Percentiles rank a stretch among this genome's conserved stretches.
phyloP scores from a whole-genome alignment of 2,329 filamentous ascomycete species.

The Hymenoscyphus fraxineus region DNA sequence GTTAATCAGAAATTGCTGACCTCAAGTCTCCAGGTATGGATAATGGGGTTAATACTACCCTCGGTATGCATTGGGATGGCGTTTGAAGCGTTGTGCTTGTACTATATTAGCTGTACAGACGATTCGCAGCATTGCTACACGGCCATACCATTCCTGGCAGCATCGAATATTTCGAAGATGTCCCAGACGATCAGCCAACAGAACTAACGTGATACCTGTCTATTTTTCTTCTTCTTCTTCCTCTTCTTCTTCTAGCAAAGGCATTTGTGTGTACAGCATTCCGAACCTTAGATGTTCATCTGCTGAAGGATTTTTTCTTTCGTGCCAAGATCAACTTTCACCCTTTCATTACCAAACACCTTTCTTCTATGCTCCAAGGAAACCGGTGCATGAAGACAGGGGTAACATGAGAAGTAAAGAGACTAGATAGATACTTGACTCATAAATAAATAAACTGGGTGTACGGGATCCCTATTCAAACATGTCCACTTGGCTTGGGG shows the following conservation, averaged over 20 bases:
- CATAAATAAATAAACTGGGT: no score
- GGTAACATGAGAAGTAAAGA: constrained; percentile 37
- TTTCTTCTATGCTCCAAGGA: constrained; percentile 45
- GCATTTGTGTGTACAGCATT: constrained; percentile 52
- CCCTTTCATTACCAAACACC: constrained; percentile 64
- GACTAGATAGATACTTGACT: background rate
- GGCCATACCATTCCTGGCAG: background rate
- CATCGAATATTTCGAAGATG: background rate
- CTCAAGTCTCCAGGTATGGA: background rate
- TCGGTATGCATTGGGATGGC: constrained; percentile 3
- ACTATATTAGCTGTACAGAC: constrained; percentile 3
- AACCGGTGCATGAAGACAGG: constrained; percentile 62
- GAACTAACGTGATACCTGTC: background rate
- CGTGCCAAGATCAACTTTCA: constrained; percentile 45
- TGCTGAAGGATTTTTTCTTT: constrained; percentile 47
- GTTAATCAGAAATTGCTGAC: background rate
- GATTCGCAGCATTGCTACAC: background rate
- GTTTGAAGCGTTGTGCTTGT: background rate
- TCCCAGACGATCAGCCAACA: background rate
- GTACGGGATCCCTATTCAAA: background rate
- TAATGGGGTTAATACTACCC: background rate
- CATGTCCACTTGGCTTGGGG: background rate
- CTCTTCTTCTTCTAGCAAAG: constrained; percentile 19
- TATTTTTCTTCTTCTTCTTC: background rate
- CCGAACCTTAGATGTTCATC: constrained; percentile 39